phyloP scores from a whole-genome alignment of 441 rosid species.

The Populus hybrid region DNA sequence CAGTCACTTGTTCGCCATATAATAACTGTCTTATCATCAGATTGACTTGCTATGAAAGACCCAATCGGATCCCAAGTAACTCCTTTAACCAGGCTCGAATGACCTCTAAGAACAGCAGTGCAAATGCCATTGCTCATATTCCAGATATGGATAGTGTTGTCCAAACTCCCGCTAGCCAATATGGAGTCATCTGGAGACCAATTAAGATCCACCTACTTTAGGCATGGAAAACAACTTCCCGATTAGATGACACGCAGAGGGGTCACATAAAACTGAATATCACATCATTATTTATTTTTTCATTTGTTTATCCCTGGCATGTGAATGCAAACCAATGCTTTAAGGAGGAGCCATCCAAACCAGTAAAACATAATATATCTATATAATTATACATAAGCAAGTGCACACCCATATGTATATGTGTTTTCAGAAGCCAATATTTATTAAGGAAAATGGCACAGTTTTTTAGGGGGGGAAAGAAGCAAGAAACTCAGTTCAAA shows the following conservation, averaged over 20 bases:
- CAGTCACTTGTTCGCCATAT: constrained; percentile 99
- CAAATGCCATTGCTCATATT: constrained; percentile 90
- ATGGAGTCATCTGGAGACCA: constrained; percentile 99
- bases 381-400: too few species aligned
- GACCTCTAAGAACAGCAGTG: constrained; percentile 95
- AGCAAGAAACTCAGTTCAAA: neutral
- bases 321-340: neutral
- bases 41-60: constrained; percentile 95
- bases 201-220: constrained; percentile 99
- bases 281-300: too few species aligned
- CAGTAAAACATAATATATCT: neutral
- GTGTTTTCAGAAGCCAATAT: too few species aligned
- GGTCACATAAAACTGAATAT: neutral
- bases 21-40: constrained; percentile 97
- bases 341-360: neutral
- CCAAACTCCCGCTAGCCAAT: constrained; percentile 96
- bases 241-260: constrained; percentile 36
- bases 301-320: neutral
- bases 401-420: too few species aligned
- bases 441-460: too few species aligned
- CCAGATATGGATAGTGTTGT: constrained; percentile 94
- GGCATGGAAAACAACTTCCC: constrained; percentile 40
- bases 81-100: constrained; percentile 97
- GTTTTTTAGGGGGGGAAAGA: neutral
- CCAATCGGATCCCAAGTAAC: constrained; percentile 99